Percentiles rank a stretch among this genome's conserved stretches.
Conservation (phyloP, 148 eudicot genomes). For the Euryodendron excelsum region DNA sequence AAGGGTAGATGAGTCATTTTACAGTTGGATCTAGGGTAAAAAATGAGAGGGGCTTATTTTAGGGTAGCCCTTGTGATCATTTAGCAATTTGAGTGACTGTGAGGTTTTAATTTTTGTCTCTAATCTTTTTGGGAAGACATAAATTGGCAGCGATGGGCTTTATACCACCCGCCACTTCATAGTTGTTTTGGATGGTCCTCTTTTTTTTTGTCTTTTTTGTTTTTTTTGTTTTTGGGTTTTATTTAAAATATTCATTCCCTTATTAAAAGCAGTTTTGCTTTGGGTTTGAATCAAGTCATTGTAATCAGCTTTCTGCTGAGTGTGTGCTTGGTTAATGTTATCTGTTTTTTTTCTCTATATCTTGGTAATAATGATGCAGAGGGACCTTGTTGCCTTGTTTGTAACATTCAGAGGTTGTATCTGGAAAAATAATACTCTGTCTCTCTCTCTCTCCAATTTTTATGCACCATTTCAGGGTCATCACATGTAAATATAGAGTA, state of each 20-base stretch:
- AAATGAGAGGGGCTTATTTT: constrained; percentile 33
- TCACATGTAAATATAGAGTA: too few species aligned
- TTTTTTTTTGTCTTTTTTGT: neutral
- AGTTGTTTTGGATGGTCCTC: neutral
- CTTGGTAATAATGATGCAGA: neutral
- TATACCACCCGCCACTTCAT: constrained; percentile 28
- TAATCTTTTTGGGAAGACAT: constrained; percentile 12
- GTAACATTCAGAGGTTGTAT: too few species aligned
- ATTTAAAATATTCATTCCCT: neutral
- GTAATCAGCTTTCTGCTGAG: constrained; percentile 14
- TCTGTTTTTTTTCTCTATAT: neutral
- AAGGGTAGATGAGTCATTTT: neutral
- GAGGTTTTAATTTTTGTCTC: constrained; percentile 18
- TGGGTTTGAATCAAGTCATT: neutral
- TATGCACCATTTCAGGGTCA: too few species aligned
- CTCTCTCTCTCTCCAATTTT: neutral
- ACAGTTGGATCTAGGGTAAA: neutral
- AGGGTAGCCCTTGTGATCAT: constrained; percentile 25
- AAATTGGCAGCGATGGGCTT: constrained; percentile 27
- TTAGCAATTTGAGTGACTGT: neutral
- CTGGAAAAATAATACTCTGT: neutral
- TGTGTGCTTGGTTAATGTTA: neutral
- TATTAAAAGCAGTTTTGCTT: neutral
- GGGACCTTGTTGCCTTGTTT: too few species aligned
- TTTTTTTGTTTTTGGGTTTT: neutral